A percentile compares a stretch with the other conserved stretches of the same genome.
Conservation (phyloP, 1,284 basidiomycete genomes). For the Trichosporon coremiiforme region DNA sequence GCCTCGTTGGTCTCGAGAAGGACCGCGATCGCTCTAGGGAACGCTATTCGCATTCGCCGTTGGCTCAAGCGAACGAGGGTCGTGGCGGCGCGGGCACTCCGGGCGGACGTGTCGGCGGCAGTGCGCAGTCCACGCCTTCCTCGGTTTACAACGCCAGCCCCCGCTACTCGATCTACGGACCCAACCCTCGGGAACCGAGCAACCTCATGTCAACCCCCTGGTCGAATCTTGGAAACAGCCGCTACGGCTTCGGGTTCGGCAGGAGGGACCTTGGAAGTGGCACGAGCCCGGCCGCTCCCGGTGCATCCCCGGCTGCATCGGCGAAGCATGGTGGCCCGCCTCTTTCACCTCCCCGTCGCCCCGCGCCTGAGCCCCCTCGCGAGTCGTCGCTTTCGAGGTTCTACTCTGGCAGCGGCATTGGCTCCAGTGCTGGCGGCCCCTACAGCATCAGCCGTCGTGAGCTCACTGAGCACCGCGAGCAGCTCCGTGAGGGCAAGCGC, state of each 20-base stretch:
- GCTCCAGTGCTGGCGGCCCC: slow-evolving; percentile 30
- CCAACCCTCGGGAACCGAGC: slow-evolving; percentile 41
- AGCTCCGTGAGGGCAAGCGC: slow-evolving; percentile 54
- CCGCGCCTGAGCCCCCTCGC: slow-evolving; percentile 41
- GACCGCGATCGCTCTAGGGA: slow-evolving; percentile 43
- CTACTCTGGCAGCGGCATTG: slow-evolving; percentile 22
- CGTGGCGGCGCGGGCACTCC: slow-evolving; percentile 24
- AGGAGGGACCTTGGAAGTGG: slow-evolving; percentile 37
- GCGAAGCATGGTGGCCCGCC: slow-evolving; percentile 23
- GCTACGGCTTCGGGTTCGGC: slow-evolving; percentile 40
- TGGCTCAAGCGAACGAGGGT: slow-evolving; percentile 30
- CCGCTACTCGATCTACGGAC: slow-evolving; percentile 51
- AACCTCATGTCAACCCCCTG: slow-evolving; percentile 39
- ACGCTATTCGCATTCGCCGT: slow-evolving; percentile 41
- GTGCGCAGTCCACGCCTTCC: neutral
- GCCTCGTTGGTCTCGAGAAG: slow-evolving; percentile 36
- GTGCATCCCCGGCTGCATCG: slow-evolving; percentile 24
- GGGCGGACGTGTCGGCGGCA: neutral
- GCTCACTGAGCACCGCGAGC: slow-evolving; percentile 54
- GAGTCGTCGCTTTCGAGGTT: slow-evolving; percentile 29
- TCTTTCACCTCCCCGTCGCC: slow-evolving; percentile 37
- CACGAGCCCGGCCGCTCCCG: slow-evolving; percentile 17
- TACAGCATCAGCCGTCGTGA: slow-evolving; percentile 51
- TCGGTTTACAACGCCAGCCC: slow-evolving; percentile 22
- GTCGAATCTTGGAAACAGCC: slow-evolving; percentile 34